Evolutionary conservation across 2,329 filamentous ascomycete species (phyloP).

Genomic region (Clarireedia homoeocarpa): DNA sequence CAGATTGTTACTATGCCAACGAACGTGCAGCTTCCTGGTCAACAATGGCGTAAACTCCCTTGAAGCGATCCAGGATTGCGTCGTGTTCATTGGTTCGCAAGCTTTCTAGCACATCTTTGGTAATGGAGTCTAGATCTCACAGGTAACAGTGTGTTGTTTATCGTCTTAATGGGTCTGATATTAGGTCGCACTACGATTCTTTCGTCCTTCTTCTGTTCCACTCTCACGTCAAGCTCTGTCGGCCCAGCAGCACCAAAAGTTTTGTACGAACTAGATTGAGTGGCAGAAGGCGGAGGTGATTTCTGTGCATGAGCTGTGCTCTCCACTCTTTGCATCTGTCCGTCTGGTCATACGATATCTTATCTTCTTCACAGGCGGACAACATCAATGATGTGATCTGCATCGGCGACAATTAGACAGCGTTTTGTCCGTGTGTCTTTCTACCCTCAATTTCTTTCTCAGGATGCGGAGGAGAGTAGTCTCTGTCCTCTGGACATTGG

Average conservation of each 20-base stretch:
- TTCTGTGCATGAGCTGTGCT: constrained; percentile 15
- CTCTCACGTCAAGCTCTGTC: background rate
- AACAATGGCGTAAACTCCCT: background rate
- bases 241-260: background rate
- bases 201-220: background rate
- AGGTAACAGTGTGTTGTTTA: background rate
- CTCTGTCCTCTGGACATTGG: constrained; percentile 16
- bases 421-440: constrained; percentile 5
- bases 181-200: background rate
- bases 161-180: constrained; percentile 1
- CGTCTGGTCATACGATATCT: background rate
- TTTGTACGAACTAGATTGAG: background rate
- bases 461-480: constrained; percentile 20
- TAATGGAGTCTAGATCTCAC: constrained; percentile 1
- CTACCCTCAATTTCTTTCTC: constrained; percentile 4
- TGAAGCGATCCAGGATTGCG: background rate
- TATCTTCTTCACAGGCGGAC: background rate
- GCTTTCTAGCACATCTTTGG: background rate
- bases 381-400: constrained; percentile 16
- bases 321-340: constrained; percentile 12
- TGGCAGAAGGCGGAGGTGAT: constrained; percentile 2
- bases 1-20: constrained; percentile 4
- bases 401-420: constrained; percentile 10
- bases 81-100: background rate
- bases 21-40: background rate